phyloP scores from a whole-genome alignment of 768 basidiomycete species.

The Phylloporus arenicola region DNA sequence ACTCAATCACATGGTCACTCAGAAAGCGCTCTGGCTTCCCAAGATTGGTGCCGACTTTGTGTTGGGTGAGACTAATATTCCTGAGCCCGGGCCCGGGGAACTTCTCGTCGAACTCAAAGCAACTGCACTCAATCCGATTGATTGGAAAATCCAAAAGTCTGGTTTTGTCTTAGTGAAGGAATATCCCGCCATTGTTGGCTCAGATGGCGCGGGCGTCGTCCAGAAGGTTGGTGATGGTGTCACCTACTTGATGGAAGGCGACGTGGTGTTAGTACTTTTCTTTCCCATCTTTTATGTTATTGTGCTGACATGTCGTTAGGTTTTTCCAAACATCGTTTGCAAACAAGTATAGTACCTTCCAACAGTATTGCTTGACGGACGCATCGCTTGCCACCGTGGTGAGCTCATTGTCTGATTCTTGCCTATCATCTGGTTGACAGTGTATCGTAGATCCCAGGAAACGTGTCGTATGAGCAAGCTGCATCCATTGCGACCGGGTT shows the following conservation, averaged over 20 bases:
- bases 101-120: constrained; percentile 39
- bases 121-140: constrained; percentile 41
- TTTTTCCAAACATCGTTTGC: constrained; percentile 9
- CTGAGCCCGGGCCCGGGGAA: constrained; percentile 37
- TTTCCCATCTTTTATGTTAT: background rate
- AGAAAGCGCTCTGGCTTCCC: constrained; percentile 17
- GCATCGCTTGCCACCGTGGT: constrained; percentile 18
- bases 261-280: constrained; percentile 17
- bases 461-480: constrained; percentile 34
- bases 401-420: background rate
- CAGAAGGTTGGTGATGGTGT: constrained; percentile 35
- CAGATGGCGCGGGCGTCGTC: constrained; percentile 36
- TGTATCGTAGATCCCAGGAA: constrained; percentile 26
- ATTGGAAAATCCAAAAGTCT: constrained; percentile 20
- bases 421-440: too few species aligned
- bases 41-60: constrained; percentile 7
- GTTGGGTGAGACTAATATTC: constrained; percentile 18
- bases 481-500: constrained; percentile 32
- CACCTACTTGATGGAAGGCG: constrained; percentile 28
- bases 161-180: constrained; percentile 22
- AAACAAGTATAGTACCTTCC: constrained; percentile 13
- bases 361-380: constrained; percentile 19
- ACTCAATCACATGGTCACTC: constrained; percentile 10
- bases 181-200: constrained; percentile 34
- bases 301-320: background rate